A percentile compares a stretch with the other conserved stretches of the same genome.
Evolutionary conservation across 352 stramenopile species (phyloP).

Genomic region (Globisporangium megalacanthum): DNA sequence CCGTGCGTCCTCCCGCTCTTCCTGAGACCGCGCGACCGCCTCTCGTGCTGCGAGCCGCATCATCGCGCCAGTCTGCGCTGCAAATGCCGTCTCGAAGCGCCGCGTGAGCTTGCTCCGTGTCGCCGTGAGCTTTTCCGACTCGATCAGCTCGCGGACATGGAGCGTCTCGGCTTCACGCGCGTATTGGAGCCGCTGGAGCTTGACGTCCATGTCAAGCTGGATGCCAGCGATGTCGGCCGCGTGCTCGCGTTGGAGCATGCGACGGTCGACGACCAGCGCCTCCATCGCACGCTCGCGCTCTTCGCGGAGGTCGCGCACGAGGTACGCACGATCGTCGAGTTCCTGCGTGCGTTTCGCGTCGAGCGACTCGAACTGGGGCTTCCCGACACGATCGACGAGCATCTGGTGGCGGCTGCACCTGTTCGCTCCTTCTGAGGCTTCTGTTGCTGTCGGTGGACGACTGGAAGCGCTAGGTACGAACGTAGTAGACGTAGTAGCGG

Average conservation of each 20-base stretch:
- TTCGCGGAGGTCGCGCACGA: slow-evolving; percentile 54
- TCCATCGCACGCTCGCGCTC: slow-evolving; percentile 60
- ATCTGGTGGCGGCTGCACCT: slow-evolving; percentile 46
- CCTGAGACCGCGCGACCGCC: slow-evolving; percentile 25
- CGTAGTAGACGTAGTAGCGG: background rate
- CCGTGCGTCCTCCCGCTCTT: slow-evolving; percentile 24
- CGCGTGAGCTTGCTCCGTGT: slow-evolving; percentile 36
- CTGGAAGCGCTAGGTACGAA: background rate
- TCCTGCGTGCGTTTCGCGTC: slow-evolving; percentile 37
- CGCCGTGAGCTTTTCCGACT: slow-evolving; percentile 42
- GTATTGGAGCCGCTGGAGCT: slow-evolving; percentile 61
- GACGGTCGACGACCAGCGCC: slow-evolving; percentile 59
- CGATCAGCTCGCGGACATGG: slow-evolving; percentile 28
- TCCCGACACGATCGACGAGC: slow-evolving; percentile 44
- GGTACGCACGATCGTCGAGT: slow-evolving; percentile 31
- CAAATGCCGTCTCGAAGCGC: slow-evolving; percentile 48
- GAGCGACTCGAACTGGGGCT: slow-evolving; percentile 22
- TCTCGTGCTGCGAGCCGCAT: slow-evolving; percentile 57
- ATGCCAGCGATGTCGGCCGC: slow-evolving; percentile 46
- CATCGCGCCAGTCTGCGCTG: slow-evolving; percentile 50
- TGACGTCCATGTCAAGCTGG: slow-evolving; percentile 63
- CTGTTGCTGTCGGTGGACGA: slow-evolving; percentile 1
- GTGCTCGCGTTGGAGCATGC: slow-evolving; percentile 58
- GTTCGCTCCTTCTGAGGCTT: slow-evolving; percentile 2
- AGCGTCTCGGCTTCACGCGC: slow-evolving; percentile 46